Conservation (phyloP, 1,284 basidiomycete genomes). For the Cryptococcus sp. region DNA sequence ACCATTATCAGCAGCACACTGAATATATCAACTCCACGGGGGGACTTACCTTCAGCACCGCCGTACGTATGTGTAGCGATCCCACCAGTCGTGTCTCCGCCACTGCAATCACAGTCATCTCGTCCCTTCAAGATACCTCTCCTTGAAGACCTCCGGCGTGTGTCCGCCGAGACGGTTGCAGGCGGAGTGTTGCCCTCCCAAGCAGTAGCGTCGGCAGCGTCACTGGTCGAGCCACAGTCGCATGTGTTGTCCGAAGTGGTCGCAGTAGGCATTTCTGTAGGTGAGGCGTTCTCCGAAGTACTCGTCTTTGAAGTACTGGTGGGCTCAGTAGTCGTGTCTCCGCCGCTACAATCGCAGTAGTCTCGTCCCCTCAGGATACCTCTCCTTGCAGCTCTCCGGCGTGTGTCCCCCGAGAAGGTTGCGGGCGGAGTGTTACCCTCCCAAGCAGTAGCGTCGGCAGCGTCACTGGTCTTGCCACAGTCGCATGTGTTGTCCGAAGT, state of each 20-base stretch:
- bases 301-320: no score
- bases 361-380: slow-evolving; percentile 11
- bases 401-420: neutral
- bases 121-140: slow-evolving; percentile 10
- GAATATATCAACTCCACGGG: no score
- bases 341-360: slow-evolving; percentile 9
- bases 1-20: neutral
- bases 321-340: neutral
- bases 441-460: neutral
- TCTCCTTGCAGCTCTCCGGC: neutral
- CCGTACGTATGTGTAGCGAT: neutral
- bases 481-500: neutral
- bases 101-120: slow-evolving; percentile 11
- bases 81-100: neutral
- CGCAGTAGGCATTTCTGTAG: neutral
- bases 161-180: neutral
- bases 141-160: neutral
- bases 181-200: slow-evolving; percentile 8
- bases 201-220: neutral
- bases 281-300: neutral
- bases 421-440: slow-evolving; percentile 7
- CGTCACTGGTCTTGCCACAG: neutral
- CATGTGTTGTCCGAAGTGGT: neutral
- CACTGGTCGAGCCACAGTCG: slow-evolving; percentile 1
- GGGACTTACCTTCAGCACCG: slow-evolving; percentile 1